Evolutionary conservation across 2,329 filamentous ascomycete genomes (phyloP), one percentile per base, ranked within the genome.

Genomic region (Penicillium sp.): DNA sequence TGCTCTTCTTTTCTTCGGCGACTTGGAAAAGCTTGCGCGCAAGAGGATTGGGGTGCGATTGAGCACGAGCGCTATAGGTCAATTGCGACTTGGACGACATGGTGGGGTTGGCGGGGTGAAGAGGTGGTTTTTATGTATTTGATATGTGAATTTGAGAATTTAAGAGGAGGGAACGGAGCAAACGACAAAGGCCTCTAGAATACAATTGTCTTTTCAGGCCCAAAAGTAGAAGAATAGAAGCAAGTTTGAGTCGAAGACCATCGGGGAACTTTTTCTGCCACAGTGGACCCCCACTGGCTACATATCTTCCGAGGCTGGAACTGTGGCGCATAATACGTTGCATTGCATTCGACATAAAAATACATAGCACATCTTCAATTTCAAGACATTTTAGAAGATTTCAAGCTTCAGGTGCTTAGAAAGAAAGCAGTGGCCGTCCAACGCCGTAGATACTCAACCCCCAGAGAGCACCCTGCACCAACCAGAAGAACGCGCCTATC

Each of bases 1-100:
- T 81, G 51, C 78, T 77, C 62, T 78, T 73, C 65, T 81, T 81
- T 54, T 69, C 68, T 56, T 78, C 75, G 4, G 79, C 79, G 31
- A 80, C 73, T 35, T 75, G 63, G 59, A 81, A 80, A 17, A 81
- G 71, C 54, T 70, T 73, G 56, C 69, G 73, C 12, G 75, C 77
- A 37, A 81, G 71, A 1, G 73, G 71, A 63, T 80, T 79, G 40
- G 75, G 69, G 62, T 80, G 78, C 56, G 70, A 72, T 57, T 69
- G 67, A 56, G 74, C 76, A 46, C 77, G 72, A 51, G 71, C 69
- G 45, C 64, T 64, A 60, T 76, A 80, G 19, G 75, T 68, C 56
- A 75, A 65, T 63, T 71, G 68, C 25, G 76, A 79, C 57, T 72
- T 75, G 54, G 78, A 80, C 33, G 78, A 75, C 78, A 80, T 80